Evolutionary conservation across 202 grass and related monocot genomes (phyloP), one percentile per base, ranked within the genome.

Genomic region (Bolboschoenoplectus hybrid): DNA sequence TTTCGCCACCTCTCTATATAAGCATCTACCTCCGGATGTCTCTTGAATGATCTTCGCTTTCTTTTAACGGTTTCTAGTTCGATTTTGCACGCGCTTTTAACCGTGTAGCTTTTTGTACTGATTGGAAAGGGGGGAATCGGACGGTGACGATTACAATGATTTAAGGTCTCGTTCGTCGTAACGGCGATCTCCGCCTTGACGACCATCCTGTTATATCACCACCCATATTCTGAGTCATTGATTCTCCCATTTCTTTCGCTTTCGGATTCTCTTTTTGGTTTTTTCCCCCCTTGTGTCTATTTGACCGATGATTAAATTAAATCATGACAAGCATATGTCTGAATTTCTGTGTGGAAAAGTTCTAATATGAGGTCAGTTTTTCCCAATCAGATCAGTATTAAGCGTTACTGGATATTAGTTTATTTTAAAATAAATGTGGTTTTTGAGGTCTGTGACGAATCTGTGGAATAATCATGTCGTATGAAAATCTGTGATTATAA

Each of bases 191-290:
- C 67, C 85, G 97, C 97, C 93, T 97, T 99, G 97, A 85, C 97
- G 97, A 97, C 97, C 90, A 94, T 87, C 1, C 92, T 97, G 90
- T 83, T 94, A 98, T 96, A 99, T 99, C 97, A 99, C 97, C 91
- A 98, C 97, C 97, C 97, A 96, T 97, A 99, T 89, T 91, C 97
- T 7, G 93, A 99, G 97, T 94, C 93, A 88, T 72, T 26, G 0
- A 34, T 45, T 9, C 41, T 0, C 12, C 57, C 1, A 16, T 73
- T 45, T n/a, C 0, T 0, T 0, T 0, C 0, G 6, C 7, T 55
- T 86, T 41, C 69, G 1, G 0, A 46, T 58, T 79, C 0, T 4
- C 47, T 63, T 63, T 63, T 11, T 69, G 44, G 2, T 17, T 73
- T 6, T 19, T n/a, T 1, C 9, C 74, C 43, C 13, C 1, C 14